phyloP scores from a whole-genome alignment of 2,329 filamentous ascomycete genomes.

The Fusarium tjaetaba region DNA sequence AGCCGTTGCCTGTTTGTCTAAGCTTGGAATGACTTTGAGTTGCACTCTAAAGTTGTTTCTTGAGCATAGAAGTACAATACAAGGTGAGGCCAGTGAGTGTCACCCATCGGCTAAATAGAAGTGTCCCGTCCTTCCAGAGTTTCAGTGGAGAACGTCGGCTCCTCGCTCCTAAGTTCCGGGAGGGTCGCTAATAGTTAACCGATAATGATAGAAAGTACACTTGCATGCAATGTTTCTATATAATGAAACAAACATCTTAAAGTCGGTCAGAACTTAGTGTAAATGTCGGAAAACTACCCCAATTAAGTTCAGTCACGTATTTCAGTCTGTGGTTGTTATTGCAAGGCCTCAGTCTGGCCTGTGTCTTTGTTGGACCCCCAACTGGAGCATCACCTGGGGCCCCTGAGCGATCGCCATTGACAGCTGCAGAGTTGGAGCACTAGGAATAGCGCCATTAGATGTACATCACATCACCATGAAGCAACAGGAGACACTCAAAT shows the following conservation, averaged over 20 bases:
- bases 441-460: constrained; percentile 26
- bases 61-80: neutral
- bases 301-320: neutral
- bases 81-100: neutral
- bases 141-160: constrained; percentile 6
- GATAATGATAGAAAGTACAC: neutral
- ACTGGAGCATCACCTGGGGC: constrained; percentile 5
- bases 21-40: neutral
- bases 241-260: neutral
- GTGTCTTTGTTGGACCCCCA: neutral
- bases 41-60: neutral
- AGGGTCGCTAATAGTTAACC: neutral
- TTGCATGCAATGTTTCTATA: neutral
- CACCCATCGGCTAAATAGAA: constrained; percentile 9
- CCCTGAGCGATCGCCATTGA: constrained; percentile 37
- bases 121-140: neutral
- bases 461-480: neutral
- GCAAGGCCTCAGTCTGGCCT: neutral
- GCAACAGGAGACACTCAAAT: neutral
- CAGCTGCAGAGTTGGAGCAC: constrained; percentile 30
- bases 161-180: neutral
- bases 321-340: neutral
- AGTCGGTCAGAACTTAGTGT: neutral
- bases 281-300: neutral
- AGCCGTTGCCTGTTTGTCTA: neutral